Evolutionary conservation across 139 green algal genomes (phyloP), one percentile per base, ranked within the genome.

Genomic region (Diplosphaera chodatii): DNA sequence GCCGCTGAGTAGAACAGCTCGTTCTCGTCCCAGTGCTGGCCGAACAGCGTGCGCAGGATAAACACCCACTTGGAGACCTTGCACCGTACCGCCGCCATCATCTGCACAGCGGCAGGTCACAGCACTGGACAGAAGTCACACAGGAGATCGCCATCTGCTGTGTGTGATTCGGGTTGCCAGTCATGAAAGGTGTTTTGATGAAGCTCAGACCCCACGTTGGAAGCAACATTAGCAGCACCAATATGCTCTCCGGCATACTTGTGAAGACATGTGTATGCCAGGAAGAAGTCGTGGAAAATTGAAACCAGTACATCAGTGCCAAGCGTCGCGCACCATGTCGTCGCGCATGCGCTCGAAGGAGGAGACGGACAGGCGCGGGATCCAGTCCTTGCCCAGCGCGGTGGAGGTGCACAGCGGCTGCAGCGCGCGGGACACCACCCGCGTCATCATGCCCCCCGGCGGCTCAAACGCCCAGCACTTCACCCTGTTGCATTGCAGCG

Each of bases 381-480:
- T 84, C 76, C 83, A 80, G 72, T 89, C 85, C 64, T 81, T 84
- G 40, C 83, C 85, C 5, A 74, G 76, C 31, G 86, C 74, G 23
- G 79, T 68, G 33, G 63, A 72, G 2, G 74, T 83, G 69, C 72
- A 81, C 71, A 74, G 62, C 28, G 28, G 62, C 66, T 33, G 34
- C 32, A 71, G 66, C 55, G 41, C 55, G 33, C 66, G 37, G 66
- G 18, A 30, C 25, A 71, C 27, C 18, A 63, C 18, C 13, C 48
- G 48, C 48, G 48, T 59, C 48, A 59, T 59, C 48, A 75, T 32
- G 33, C 62, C 78, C 23, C 85, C 87, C 1, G 87, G 87, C 10
- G 86, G 84, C 2, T 75, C 68, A 71, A 90, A 92, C 25, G 82
- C 75, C 84, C 80, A 91, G 76, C 80, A 87, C 55, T 74, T 71